A percentile compares a stretch with the other conserved stretches of the same genome.
Conservation (phyloP, 2,329 filamentous ascomycete genomes). For the Fusarium sarcochroum region DNA sequence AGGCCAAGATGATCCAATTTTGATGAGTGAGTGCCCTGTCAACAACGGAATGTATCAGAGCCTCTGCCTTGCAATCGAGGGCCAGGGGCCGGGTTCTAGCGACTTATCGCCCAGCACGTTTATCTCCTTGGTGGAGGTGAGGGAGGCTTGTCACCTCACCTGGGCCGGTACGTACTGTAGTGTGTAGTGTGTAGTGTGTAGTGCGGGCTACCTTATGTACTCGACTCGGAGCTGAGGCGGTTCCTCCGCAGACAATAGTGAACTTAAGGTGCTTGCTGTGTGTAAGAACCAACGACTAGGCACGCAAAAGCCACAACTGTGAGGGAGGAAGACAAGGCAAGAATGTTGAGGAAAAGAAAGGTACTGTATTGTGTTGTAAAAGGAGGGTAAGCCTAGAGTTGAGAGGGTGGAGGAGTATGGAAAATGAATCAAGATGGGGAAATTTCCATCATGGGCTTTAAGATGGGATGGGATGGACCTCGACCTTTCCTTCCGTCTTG, state of each 20-base stretch:
- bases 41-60: conserved; percentile 34
- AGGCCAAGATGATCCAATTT: conserved; percentile 41
- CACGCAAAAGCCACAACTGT: conserved; percentile 26
- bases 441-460: conserved; percentile 17
- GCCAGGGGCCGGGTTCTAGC: conserved; percentile 21
- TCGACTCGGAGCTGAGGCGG: conserved; percentile 3
- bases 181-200: conserved; percentile 1
- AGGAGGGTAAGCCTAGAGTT: neutral
- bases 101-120: conserved; percentile 34
- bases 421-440: conserved; percentile 11
- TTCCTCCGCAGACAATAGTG: conserved; percentile 25
- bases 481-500: conserved; percentile 29
- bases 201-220: too few relatives aligned
- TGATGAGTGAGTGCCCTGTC: conserved; percentile 37
- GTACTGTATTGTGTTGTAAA: conserved; percentile 1
- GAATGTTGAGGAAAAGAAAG: conserved; percentile 1
- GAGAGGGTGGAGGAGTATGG: conserved; percentile 6
- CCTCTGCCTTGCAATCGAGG: conserved; percentile 25
- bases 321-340: conserved; percentile 11
- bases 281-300: neutral
- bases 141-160: conserved; percentile 25
- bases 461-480: conserved; percentile 21
- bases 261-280: conserved; percentile 21
- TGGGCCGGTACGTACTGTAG: conserved; percentile 22
- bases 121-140: conserved; percentile 34